These are phyloP conservation scores for Grosmannia huntii DNA, from an alignment of 2,329 filamentous ascomycete species.

Conservation along the genomic window DNA sequence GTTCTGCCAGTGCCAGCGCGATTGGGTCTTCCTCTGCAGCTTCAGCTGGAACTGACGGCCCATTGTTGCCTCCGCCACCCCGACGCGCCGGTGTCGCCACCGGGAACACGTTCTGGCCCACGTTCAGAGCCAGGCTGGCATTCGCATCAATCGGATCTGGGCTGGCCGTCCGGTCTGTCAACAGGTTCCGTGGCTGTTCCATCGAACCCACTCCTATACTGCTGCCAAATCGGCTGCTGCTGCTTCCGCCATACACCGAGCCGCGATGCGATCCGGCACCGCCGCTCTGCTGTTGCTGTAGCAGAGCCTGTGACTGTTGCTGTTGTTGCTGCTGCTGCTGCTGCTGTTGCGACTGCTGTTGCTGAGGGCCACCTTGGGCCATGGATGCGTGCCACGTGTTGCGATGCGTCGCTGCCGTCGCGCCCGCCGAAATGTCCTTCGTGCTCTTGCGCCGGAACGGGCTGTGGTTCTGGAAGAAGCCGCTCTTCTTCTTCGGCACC, in stretches of 20 bases:
- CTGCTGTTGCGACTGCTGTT: slow-evolving; percentile 9
- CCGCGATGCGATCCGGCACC: background rate
- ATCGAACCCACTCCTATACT: background rate
- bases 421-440: slow-evolving; percentile 43
- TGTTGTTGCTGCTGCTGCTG: slow-evolving; percentile 8
- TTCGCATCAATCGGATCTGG: slow-evolving; percentile 84
- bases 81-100: slow-evolving; percentile 58
- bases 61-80: slow-evolving; percentile 13
- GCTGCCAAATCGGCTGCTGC: background rate
- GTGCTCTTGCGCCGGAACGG: slow-evolving; percentile 90
- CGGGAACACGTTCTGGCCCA: slow-evolving; percentile 92
- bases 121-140: slow-evolving; percentile 82
- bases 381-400: slow-evolving; percentile 44
- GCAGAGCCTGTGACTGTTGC: slow-evolving; percentile 3
- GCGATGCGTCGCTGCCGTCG: slow-evolving; percentile 26
- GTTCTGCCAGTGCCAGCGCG: slow-evolving; percentile 78
- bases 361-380: background rate
- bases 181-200: slow-evolving; percentile 22
- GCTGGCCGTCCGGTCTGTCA: slow-evolving; percentile 40
- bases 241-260: slow-evolving; percentile 6
- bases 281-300: background rate
- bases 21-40: slow-evolving; percentile 78
- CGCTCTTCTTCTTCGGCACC: slow-evolving; percentile 58
- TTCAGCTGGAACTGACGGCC: slow-evolving; percentile 34
- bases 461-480: slow-evolving; percentile 86